Evolutionary conservation across 2,329 filamentous ascomycete genomes (phyloP), one percentile per base, ranked within the genome.

Genomic region (Ophiostoma montium): DNA sequence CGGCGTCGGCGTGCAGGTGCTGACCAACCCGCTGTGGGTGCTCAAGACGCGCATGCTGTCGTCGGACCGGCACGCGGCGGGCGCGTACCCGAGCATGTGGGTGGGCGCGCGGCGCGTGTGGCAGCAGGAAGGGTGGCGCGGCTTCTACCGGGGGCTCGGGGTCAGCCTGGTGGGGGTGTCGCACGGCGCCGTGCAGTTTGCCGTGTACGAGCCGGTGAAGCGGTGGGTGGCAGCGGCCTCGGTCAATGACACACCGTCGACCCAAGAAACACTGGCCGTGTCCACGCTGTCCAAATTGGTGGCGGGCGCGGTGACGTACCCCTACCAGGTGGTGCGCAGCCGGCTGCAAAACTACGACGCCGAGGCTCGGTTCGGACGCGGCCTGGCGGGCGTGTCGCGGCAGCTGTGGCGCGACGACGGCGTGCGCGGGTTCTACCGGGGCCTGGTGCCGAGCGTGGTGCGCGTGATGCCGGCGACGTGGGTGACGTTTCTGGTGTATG

Each of bases 1-100:
- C 55, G 89, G 90, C 30, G 70, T 83, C 16, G 65, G 86, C 36
- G 94, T 88, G 2, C 84, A 89, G 39, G 67, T 86, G 30, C 72
- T 90, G 56, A 96, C 92, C 30, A 96, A 96, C 62, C 92, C 92
- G 2, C 82, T 98, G 58, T 98, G 92, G 92, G 92, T 98, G 3
- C 80, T 98, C 63, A 96, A 96, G 70, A 96, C 90, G 9, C 84
- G 92, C 54, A 96, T 98, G 88, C 72, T 96, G 21, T 87, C 88
- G 30, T 89, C 86, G 4, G 86, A 92, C 56, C 76, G 78, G 46
- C 71, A 76, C 49, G 74, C 79, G 6, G 76, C 74, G 2, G 87
- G 87, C 13, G 92, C 90, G 1, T 98, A 98, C 65, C 74, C 77
- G 15, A 82, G 78, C 55, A 86, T 95, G 70, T 67, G 72, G 55